These are phyloP conservation scores for Rhodamnia rubescens DNA, from an alignment of 345 rosid species.

Conservation along the genomic window DNA sequence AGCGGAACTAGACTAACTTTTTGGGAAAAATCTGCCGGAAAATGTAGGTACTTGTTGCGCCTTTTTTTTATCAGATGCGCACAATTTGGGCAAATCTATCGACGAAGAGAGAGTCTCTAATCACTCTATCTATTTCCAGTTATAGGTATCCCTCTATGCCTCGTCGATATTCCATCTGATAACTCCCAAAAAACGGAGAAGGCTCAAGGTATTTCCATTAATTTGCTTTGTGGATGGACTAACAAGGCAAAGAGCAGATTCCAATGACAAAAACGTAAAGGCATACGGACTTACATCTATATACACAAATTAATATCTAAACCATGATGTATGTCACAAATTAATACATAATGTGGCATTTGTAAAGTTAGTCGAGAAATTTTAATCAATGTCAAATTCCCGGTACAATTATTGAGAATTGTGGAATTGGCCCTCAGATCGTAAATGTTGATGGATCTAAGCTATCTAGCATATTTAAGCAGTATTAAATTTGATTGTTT, in stretches of 20 bases:
- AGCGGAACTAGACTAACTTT: not conserved
- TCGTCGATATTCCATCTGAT: not conserved
- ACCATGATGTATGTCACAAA: not conserved
- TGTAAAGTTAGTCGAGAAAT: not conserved
- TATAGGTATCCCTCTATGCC: not conserved
- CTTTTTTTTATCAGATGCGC: accelerated
- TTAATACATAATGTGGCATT: no score
- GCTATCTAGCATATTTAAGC: not conserved
- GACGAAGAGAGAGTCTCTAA: not conserved
- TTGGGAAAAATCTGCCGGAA: not conserved
- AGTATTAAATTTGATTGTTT: not conserved
- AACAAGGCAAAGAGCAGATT: not conserved
- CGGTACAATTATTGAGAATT: not conserved
- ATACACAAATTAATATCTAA: not conserved
- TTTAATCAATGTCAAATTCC: not conserved
- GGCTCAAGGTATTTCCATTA: not conserved
- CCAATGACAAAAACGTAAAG: not conserved
- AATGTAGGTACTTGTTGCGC: not conserved
- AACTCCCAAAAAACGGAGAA: accelerated
- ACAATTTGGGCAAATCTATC: not conserved
- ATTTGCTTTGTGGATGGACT: not conserved
- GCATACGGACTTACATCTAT: not conserved
- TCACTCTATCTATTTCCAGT: not conserved
- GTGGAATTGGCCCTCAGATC: no score
- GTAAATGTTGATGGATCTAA: not conserved